A percentile compares a stretch with the other conserved stretches of the same genome.
Conservation (phyloP, 2,329 filamentous ascomycete genomes). For the Escovopsis weberi region DNA sequence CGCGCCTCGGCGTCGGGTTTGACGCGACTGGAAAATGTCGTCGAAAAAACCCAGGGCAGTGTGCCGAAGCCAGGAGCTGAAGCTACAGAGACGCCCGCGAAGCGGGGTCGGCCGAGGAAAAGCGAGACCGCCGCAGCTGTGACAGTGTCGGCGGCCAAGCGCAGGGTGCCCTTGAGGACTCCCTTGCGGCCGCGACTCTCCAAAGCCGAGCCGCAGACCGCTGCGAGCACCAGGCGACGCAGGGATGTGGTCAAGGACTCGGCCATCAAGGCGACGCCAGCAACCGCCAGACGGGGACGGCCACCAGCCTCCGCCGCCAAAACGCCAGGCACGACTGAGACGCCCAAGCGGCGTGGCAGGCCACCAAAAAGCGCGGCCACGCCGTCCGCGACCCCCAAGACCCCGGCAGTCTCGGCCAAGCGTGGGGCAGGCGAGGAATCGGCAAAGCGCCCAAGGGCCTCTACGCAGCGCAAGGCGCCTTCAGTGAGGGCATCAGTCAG, state of each 20-base stretch:
- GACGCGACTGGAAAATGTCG: too few species aligned
- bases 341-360: constrained; percentile 2
- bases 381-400: not conserved
- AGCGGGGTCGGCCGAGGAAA: not conserved
- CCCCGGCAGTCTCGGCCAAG: not conserved
- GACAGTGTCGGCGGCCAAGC: not conserved
- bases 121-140: not conserved
- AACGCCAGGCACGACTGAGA: not conserved
- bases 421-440: not conserved
- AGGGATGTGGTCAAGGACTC: not conserved
- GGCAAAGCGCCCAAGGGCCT: not conserved
- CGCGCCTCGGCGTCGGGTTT: not conserved
- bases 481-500: not conserved
- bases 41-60: not conserved
- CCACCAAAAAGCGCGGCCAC: constrained; percentile 1
- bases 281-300: not conserved
- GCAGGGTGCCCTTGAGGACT: not conserved
- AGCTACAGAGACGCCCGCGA: not conserved
- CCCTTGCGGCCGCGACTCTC: not conserved
- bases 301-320: not conserved
- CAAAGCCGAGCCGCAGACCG: not conserved
- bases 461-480: not conserved
- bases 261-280: not conserved
- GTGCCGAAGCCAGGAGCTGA: not conserved
- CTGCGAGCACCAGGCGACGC: not conserved